Percentiles rank a stretch among this genome's conserved stretches.
phyloP scores from a whole-genome alignment of 1,284 basidiomycete species.

The Ceratobasidium sp. region DNA sequence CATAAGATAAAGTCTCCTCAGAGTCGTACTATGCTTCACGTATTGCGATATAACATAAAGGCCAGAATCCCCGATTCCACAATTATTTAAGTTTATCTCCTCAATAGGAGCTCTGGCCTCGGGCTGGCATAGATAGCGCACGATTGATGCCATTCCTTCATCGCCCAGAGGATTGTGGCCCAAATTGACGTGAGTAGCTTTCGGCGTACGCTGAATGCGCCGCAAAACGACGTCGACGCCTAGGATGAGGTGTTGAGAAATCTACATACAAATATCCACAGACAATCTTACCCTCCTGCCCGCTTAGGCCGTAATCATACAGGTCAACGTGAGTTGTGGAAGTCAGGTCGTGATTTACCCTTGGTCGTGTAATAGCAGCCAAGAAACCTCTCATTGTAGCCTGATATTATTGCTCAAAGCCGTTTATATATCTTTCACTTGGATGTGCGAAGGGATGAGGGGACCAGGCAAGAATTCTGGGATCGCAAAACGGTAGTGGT shows the following conservation, averaged over 20 bases:
- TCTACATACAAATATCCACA: neutral
- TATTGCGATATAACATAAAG: conserved; percentile 67
- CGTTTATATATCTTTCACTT: no score
- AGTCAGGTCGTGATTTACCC: conserved; percentile 21
- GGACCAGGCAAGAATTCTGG: neutral
- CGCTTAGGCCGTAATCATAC: conserved; percentile 42
- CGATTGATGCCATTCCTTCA: conserved; percentile 70
- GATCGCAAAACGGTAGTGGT: neutral
- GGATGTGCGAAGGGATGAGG: neutral
- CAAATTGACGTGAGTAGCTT: conserved; percentile 64
- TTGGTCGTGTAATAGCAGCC: conserved; percentile 24
- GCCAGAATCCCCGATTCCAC: conserved; percentile 69
- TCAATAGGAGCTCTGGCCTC: conserved; percentile 64
- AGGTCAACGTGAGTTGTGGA: conserved; percentile 44
- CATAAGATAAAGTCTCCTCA: conserved; percentile 69
- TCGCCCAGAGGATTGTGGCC: conserved; percentile 73
- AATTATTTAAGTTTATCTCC: conserved; percentile 71
- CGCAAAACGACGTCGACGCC: conserved; percentile 30
- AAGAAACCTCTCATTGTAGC: conserved; percentile 29
- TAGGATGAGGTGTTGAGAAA: neutral
- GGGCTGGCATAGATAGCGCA: conserved; percentile 68
- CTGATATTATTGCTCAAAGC: neutral
- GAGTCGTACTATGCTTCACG: conserved; percentile 63
- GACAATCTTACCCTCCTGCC: conserved; percentile 31
- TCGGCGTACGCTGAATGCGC: conserved; percentile 19